Conservation (phyloP, 2,329 filamentous ascomycete genomes). For the Cercospora brassicicola region DNA sequence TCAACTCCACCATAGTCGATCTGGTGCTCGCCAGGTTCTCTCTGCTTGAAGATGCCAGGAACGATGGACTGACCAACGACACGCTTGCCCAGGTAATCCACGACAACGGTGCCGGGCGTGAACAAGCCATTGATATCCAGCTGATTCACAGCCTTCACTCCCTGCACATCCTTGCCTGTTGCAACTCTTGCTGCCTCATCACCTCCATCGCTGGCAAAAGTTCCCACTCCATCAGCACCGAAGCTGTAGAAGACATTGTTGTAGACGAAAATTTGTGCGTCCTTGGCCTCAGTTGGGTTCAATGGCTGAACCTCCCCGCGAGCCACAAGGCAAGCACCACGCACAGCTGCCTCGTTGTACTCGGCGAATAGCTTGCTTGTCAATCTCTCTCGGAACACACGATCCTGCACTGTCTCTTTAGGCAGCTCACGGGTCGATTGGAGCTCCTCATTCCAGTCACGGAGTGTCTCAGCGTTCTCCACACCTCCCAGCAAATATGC, state of each 20-base stretch:
- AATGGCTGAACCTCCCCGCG: slow-evolving; percentile 88
- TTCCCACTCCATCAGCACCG: slow-evolving; percentile 93
- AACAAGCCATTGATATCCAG: slow-evolving; percentile 92
- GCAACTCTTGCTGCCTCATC: slow-evolving; percentile 95
- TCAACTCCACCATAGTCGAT: slow-evolving; percentile 99
- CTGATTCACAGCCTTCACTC: slow-evolving; percentile 93
- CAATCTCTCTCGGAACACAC: slow-evolving; percentile 90
- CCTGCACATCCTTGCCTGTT: slow-evolving; percentile 92
- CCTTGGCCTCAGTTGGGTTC: slow-evolving; percentile 87
- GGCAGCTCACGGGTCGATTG: slow-evolving; percentile 94
- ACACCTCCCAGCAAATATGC: slow-evolving; percentile 85
- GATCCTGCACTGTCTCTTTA: slow-evolving; percentile 89
- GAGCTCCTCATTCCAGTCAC: slow-evolving; percentile 99
- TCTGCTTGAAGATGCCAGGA: slow-evolving; percentile 97
- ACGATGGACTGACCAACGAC: slow-evolving; percentile 98
- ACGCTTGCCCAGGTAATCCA: slow-evolving; percentile 95
- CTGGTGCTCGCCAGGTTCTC: slow-evolving; percentile 94
- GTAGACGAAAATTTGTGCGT: slow-evolving; percentile 98
- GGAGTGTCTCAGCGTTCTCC: slow-evolving; percentile 88
- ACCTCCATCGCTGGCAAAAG: slow-evolving; percentile 92
- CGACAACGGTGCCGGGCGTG: slow-evolving; percentile 91
- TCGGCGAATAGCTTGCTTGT: slow-evolving; percentile 96
- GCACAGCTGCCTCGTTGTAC: slow-evolving; percentile 91
- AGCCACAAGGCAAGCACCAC: slow-evolving; percentile 87
- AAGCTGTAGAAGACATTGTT: slow-evolving; percentile 99